phyloP scores from a whole-genome alignment of 495 filamentous ascomycete species.

The Thermothielavioides terrestris region DNA sequence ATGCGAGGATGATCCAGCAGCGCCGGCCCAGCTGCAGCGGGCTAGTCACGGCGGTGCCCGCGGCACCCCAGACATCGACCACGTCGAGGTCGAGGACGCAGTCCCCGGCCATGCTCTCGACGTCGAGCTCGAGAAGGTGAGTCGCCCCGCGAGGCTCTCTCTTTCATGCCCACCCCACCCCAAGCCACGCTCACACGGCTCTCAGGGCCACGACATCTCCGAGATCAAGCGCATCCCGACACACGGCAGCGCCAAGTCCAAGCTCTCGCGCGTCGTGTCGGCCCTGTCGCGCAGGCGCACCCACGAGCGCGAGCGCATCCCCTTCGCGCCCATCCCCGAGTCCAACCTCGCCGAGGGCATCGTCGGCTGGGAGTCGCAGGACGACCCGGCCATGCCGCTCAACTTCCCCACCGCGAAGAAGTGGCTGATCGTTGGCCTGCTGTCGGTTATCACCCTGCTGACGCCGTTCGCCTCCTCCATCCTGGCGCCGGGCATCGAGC shows the following conservation, averaged over 20 bases:
- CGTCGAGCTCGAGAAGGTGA: slow-evolving; percentile 17
- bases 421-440: slow-evolving; percentile 55
- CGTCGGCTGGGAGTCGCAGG: slow-evolving; percentile 52
- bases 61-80: slow-evolving; percentile 10
- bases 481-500: slow-evolving; percentile 50
- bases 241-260: slow-evolving; percentile 13
- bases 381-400: slow-evolving; percentile 64
- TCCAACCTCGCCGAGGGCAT: slow-evolving; percentile 39
- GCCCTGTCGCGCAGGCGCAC: slow-evolving; percentile 14
- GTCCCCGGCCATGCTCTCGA: slow-evolving; percentile 17
- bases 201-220: not conserved
- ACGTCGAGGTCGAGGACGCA: slow-evolving; percentile 12
- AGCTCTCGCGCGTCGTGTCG: slow-evolving; percentile 17
- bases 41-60: not conserved
- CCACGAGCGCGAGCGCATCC: slow-evolving; percentile 14
- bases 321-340: slow-evolving; percentile 27
- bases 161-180: not conserved
- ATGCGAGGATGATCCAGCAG: not conserved
- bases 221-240: slow-evolving; percentile 10
- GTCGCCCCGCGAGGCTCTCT: not conserved
- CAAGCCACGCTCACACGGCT: not conserved
- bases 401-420: slow-evolving; percentile 57
- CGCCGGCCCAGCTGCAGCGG: not conserved
- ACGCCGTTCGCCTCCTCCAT: slow-evolving; percentile 58
- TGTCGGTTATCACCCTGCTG: slow-evolving; percentile 47